Evolutionary conservation across 768 basidiomycete species (phyloP).

Genomic region (Lentinula guzmanii): DNA sequence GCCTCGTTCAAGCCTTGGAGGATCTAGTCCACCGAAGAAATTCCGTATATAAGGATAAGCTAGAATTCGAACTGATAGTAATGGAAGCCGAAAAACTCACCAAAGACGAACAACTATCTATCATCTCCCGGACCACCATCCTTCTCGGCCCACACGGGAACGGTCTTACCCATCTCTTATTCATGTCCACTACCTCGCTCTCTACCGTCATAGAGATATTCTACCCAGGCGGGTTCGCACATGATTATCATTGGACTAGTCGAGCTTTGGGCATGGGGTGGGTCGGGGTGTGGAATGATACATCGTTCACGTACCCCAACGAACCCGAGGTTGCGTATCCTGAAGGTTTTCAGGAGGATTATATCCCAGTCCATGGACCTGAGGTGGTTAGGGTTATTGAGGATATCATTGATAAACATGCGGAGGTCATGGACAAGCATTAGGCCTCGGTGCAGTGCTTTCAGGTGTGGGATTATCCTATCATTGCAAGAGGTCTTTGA

Average conservation of each 20-base stretch:
- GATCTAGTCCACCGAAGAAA: conserved; percentile 24
- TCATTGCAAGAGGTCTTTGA: too few relatives aligned
- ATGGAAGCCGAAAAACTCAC: conserved; percentile 59
- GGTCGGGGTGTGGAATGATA: conserved; percentile 79
- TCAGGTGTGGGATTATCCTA: too few relatives aligned
- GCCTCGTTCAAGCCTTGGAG: conserved; percentile 44
- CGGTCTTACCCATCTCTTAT: conserved; percentile 78
- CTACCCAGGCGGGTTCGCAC: conserved; percentile 73
- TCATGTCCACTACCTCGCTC: conserved; percentile 72
- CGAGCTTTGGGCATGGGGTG: conserved; percentile 68
- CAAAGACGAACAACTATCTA: conserved; percentile 69
- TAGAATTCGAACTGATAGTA: conserved; percentile 55
- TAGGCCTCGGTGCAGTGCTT: too few relatives aligned
- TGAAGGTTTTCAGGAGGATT: conserved; percentile 77
- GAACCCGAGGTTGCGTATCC: conserved; percentile 61
- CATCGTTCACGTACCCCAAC: conserved; percentile 21
- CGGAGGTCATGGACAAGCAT: too few relatives aligned
- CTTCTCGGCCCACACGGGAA: conserved; percentile 75
- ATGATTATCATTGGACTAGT: conserved; percentile 84
- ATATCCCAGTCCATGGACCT: conserved; percentile 69
- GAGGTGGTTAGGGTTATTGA: conserved; percentile 66
- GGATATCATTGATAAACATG: conserved; percentile 21
- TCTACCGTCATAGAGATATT: conserved; percentile 85
- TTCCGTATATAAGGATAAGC: conserved; percentile 30
- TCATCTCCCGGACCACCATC: conserved; percentile 64